A percentile compares a stretch with the other conserved stretches of the same genome.
phyloP scores from a whole-genome alignment of 257 asterid genomes.

The Echites panduratus region DNA sequence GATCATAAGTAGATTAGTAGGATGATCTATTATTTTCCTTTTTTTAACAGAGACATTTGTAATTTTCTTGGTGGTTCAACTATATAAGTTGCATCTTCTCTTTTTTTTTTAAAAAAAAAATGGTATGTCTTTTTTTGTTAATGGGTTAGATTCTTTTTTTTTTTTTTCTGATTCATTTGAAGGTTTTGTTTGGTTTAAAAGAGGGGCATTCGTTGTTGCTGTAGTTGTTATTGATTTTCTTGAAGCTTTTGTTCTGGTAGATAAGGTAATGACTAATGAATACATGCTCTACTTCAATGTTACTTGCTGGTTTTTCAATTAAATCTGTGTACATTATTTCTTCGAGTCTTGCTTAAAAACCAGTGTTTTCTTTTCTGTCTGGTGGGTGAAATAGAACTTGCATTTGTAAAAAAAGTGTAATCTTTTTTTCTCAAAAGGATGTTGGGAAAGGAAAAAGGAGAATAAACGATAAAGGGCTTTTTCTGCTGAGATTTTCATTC shows the following conservation, averaged over 20 bases:
- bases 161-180: not conserved
- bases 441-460: too few species aligned
- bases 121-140: not conserved
- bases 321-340: not conserved
- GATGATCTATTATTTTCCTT: not conserved
- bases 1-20: not conserved
- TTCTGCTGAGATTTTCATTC: not conserved
- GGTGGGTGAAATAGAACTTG: not conserved
- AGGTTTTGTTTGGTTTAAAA: not conserved
- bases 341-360: constrained; percentile 6
- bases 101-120: not conserved
- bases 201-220: not conserved
- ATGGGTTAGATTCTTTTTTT: not conserved
- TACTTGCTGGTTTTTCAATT: constrained; percentile 2
- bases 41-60: not conserved
- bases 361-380: not conserved
- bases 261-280: constrained; percentile 7
- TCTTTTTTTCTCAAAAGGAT: too few species aligned
- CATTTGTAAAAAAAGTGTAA: not conserved
- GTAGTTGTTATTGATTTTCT: not conserved
- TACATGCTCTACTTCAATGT: not conserved
- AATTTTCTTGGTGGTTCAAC: constrained; percentile 11
- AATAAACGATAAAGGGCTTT: too few species aligned
- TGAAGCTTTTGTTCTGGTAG: constrained; percentile 20
- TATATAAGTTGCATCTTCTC: not conserved